Conservation (phyloP, 371 early-diverging fungal genomes). For the Cokeromyces recurvatus region DNA sequence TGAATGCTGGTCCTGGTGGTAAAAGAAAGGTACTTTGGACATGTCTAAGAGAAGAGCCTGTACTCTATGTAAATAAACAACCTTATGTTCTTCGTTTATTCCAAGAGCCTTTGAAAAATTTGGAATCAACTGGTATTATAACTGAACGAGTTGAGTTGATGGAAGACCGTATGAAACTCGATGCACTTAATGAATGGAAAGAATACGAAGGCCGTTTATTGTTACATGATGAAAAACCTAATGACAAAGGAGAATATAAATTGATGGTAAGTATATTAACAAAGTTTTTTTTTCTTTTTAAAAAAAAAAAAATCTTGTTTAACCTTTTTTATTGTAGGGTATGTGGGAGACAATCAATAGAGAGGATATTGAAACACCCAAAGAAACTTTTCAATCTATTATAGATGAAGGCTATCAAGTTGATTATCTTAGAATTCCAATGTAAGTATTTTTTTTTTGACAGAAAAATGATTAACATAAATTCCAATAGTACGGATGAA, state of each 20-base stretch:
- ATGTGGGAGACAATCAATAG: constrained; percentile 56
- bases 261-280: constrained; percentile 54
- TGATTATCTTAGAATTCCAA: constrained; percentile 67
- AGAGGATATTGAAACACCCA: constrained; percentile 56
- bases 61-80: constrained; percentile 61
- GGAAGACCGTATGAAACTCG: constrained; percentile 63
- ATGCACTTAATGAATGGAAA: constrained; percentile 52
- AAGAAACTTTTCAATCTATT: constrained; percentile 52
- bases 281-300: too few species aligned
- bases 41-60: constrained; percentile 72
- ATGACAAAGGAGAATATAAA: constrained; percentile 34
- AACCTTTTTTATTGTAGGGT: constrained; percentile 37
- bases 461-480: not conserved
- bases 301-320: not conserved
- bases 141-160: constrained; percentile 64
- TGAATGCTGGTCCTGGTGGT: constrained; percentile 54
- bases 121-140: constrained; percentile 69
- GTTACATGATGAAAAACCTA: constrained; percentile 58
- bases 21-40: constrained; percentile 59
- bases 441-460: constrained; percentile 42
- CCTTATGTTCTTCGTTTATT: constrained; percentile 64
- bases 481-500: constrained; percentile 59
- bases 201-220: constrained; percentile 52
- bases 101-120: constrained; percentile 59
- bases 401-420: constrained; percentile 54